Percentiles rank a stretch among this genome's conserved stretches.
Conservation (phyloP, 78 protist species). For the Dictyostelium intermedium region DNA sequence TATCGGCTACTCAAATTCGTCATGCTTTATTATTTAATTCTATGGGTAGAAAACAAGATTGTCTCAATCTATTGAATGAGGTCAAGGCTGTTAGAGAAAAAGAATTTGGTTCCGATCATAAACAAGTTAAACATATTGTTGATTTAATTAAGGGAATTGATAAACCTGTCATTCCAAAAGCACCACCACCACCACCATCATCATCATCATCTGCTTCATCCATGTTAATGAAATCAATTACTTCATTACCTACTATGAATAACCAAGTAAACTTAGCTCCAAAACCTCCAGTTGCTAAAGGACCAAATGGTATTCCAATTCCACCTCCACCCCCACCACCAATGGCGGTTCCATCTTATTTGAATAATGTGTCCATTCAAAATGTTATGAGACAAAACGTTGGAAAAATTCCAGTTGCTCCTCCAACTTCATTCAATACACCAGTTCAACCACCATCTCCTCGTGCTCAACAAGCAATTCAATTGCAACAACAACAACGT, state of each 20-base stretch:
- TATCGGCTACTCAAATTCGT: conserved; percentile 34
- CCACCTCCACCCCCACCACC: conserved; percentile 58
- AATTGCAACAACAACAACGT: conserved; percentile 40
- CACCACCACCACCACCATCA: conserved; percentile 80
- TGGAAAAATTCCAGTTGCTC: conserved; percentile 3
- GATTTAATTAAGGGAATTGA: background rate
- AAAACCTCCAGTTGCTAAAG: background rate
- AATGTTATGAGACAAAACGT: background rate
- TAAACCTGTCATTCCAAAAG: conserved; percentile 32
- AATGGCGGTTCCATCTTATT: background rate
- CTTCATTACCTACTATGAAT: background rate
- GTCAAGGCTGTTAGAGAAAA: conserved; percentile 19
- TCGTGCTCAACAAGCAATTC: background rate
- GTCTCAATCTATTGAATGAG: conserved; percentile 5
- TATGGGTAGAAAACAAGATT: conserved; percentile 5
- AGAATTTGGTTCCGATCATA: conserved; percentile 56
- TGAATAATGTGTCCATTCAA: background rate
- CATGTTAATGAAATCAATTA: background rate
- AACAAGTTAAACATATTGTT: background rate
- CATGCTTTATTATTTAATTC: conserved; percentile 16
- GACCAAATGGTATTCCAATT: conserved; percentile 1
- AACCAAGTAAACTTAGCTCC: background rate
- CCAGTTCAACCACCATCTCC: conserved; percentile 1
- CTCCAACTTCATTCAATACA: background rate
- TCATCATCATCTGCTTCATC: conserved; percentile 68